These are phyloP conservation scores for Daedaleopsis nitida DNA, from an alignment of 768 basidiomycete species.

Conservation along the genomic window DNA sequence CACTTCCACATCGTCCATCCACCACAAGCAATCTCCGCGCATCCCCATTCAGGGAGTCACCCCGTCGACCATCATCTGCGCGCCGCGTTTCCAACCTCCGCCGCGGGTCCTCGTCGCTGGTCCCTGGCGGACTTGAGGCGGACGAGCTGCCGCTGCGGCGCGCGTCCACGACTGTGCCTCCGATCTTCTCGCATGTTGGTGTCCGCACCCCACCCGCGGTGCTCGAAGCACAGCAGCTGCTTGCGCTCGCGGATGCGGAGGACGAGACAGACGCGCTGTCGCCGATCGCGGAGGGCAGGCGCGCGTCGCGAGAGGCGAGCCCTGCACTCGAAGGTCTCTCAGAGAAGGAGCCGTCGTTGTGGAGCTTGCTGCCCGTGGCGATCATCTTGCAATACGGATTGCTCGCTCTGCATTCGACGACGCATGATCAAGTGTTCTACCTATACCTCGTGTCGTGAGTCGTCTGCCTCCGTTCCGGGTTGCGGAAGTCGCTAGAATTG, in stretches of 20 bases:
- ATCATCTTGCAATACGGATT: conserved; percentile 92
- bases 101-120: conserved; percentile 14
- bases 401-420: conserved; percentile 85
- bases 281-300: conserved; percentile 48
- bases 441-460: conserved; percentile 88
- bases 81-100: conserved; percentile 32
- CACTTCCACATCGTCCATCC: neutral
- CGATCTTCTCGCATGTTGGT: conserved; percentile 84
- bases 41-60: conserved; percentile 30
- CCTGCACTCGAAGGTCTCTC: conserved; percentile 31
- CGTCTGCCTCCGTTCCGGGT: conserved; percentile 7
- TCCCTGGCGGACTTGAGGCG: conserved; percentile 15
- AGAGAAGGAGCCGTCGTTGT: conserved; percentile 64
- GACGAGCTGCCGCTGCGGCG: conserved; percentile 47
- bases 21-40: conserved; percentile 3
- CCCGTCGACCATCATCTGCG: conserved; percentile 37
- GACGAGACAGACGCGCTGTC: conserved; percentile 43
- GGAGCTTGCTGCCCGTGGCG: conserved; percentile 75
- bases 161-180: conserved; percentile 59
- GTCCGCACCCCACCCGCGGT: conserved; percentile 79
- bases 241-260: conserved; percentile 44
- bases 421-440: conserved; percentile 90
- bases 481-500: neutral
- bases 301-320: conserved; percentile 32
- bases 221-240: conserved; percentile 66